Evolutionary conservation across 2,329 filamentous ascomycete genomes (phyloP).

Genomic region (Stagonosporopsis chrysanthemi): DNA sequence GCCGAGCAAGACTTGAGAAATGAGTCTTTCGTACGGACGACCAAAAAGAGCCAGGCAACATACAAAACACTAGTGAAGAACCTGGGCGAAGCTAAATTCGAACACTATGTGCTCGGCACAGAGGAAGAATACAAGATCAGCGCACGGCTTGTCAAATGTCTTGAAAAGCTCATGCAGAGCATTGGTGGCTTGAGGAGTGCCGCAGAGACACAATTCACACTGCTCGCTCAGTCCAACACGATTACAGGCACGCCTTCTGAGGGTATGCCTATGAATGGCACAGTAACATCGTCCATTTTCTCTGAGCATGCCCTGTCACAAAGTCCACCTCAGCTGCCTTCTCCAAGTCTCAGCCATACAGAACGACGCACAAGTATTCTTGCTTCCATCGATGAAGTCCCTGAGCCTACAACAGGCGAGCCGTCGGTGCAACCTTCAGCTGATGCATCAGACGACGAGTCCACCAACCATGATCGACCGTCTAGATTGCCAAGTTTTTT

Average conservation of each 20-base stretch:
- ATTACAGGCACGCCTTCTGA: constrained; percentile 24
- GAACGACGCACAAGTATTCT: constrained; percentile 48
- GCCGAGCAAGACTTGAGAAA: constrained; percentile 78
- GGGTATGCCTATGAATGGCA: constrained; percentile 27
- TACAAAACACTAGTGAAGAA: constrained; percentile 77
- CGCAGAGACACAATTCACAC: constrained; percentile 84
- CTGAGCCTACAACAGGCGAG: constrained; percentile 45
- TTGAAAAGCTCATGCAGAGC: constrained; percentile 85
- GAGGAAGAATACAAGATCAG: constrained; percentile 83
- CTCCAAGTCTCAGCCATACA: constrained; percentile 41
- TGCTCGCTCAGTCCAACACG: constrained; percentile 70
- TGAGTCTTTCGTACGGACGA: constrained; percentile 68
- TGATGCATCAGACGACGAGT: constrained; percentile 45
- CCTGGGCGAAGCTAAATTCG: constrained; percentile 84
- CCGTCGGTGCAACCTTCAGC: constrained; percentile 31
- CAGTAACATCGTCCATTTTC: constrained; percentile 34
- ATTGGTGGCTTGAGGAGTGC: constrained; percentile 91
- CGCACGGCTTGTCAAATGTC: constrained; percentile 79
- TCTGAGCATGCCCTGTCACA: constrained; percentile 32
- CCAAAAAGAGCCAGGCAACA: constrained; percentile 69
- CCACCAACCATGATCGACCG: constrained; percentile 15
- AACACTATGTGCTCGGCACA: constrained; percentile 82
- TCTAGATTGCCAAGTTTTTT: constrained; percentile 37
- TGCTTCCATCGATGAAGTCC: constrained; percentile 53
- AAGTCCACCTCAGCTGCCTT: constrained; percentile 37